Percentiles rank a stretch among this genome's conserved stretches.
Conservation (phyloP, 108 stramenopile genomes). For the Chaetoceros tenuissimus region DNA sequence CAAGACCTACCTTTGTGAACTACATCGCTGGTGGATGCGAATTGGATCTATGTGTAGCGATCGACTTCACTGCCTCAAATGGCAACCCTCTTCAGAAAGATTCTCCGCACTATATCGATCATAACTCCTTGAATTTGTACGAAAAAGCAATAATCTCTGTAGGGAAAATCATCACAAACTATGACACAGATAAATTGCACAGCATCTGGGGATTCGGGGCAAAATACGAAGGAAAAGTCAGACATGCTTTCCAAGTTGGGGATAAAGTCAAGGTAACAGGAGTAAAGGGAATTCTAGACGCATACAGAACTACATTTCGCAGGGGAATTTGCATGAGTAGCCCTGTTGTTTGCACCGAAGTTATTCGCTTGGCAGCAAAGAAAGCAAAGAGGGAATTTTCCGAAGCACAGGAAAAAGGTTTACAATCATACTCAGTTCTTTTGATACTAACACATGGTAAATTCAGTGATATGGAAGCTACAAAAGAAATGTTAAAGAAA, state of each 20-base stretch:
- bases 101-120: slow-evolving; percentile 71
- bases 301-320: slow-evolving; percentile 65
- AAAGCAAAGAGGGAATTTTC: slow-evolving; percentile 50
- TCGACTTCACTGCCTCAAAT: slow-evolving; percentile 93
- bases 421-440: slow-evolving; percentile 79
- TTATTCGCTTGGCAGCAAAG: slow-evolving; percentile 61
- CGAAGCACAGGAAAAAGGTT: slow-evolving; percentile 31
- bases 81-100: slow-evolving; percentile 65
- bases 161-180: slow-evolving; percentile 68
- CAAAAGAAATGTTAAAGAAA: slow-evolving; percentile 49
- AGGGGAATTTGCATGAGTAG: slow-evolving; percentile 75
- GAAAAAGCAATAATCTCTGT: slow-evolving; percentile 74
- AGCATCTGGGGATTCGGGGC: slow-evolving; percentile 93
- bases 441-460: slow-evolving; percentile 87
- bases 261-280: slow-evolving; percentile 59
- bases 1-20: slow-evolving; percentile 51
- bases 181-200: slow-evolving; percentile 83
- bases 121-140: slow-evolving; percentile 60
- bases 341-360: slow-evolving; percentile 84
- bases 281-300: slow-evolving; percentile 81
- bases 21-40: slow-evolving; percentile 67
- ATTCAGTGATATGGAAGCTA: slow-evolving; percentile 79
- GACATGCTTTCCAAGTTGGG: slow-evolving; percentile 81
- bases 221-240: slow-evolving; percentile 78
- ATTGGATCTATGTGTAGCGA: slow-evolving; percentile 72